Evolutionary conservation across 148 eudicot genomes (phyloP), one percentile per base, ranked within the genome.

Genomic region (Cornus kousa): DNA sequence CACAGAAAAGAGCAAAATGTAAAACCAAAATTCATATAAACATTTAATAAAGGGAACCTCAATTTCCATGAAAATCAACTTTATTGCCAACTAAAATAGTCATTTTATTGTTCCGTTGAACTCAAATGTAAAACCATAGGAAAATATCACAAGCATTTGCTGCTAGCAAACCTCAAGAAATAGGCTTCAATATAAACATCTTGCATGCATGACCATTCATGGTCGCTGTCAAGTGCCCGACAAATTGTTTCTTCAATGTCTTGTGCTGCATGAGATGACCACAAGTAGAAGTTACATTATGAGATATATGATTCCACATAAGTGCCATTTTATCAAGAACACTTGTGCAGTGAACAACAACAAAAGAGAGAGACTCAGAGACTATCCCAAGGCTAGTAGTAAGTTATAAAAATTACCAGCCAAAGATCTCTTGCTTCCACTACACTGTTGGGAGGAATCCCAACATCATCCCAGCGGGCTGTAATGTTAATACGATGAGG

Each of bases 381-480:
- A 48, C 53, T 48, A 48, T 48, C 17, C 64, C 17, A 57, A 57
- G 64, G 20, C 64, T 57, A 57, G 64, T 57, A 16, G 64, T 57
- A 17, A 57, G 64, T 12, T 13, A 57, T 4, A 10, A 33, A 68
- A 35, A 10, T 24, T 88, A 90, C 97, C 90, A 84, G 79, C 97
- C 97, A 93, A 77, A 91, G 86, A 77, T 93, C 97, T 84, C 93
- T 88, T 59, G 88, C 93, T 73, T 80, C 53, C 46, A 91, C 97
- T 7, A 83, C 16, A 55, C 81, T 87, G 39, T 73, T 43, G 1
- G 75, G 74, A 64, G 97, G 93, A 78, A 93, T 79, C 53, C 92
- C 91, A 28, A 93, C 86, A 43, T 93, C 97, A 68, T 86, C 94
- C 97, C 97, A 93, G 35, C 78, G 80, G 9, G 97, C 97, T 37